phyloP scores from a whole-genome alignment of 345 rosid genomes.

The Gossypium thurberi region DNA sequence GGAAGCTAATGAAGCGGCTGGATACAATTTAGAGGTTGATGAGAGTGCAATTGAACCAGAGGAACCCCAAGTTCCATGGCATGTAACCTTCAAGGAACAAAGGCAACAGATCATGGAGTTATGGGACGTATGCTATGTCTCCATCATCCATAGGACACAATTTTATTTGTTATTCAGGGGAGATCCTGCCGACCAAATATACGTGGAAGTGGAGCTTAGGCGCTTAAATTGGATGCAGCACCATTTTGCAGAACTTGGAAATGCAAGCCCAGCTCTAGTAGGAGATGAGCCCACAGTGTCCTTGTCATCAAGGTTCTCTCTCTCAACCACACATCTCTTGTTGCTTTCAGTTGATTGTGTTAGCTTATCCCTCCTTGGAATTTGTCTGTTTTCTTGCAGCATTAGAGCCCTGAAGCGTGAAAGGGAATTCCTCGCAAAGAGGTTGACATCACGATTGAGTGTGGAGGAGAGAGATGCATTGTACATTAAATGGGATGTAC shows the following conservation, averaged over 20 bases:
- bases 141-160: conserved; percentile 91
- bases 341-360: neutral
- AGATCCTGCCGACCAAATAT: conserved; percentile 92
- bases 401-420: conserved; percentile 75
- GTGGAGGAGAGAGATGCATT: conserved; percentile 76
- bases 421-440: conserved; percentile 87
- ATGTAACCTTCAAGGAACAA: conserved; percentile 68
- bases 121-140: conserved; percentile 56
- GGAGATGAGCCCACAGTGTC: conserved; percentile 72
- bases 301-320: conserved; percentile 55
- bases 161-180: conserved; percentile 91
- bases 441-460: conserved; percentile 63
- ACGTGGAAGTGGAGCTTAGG: conserved; percentile 97
- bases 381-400: conserved; percentile 30
- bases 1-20: conserved; percentile 95
- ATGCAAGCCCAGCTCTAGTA: conserved; percentile 70
- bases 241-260: conserved; percentile 83
- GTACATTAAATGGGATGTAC: conserved; percentile 83
- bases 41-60: conserved; percentile 40
- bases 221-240: conserved; percentile 94
- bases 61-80: conserved; percentile 76
- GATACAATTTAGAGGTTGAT: conserved; percentile 55
- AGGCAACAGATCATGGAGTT: conserved; percentile 46
- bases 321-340: neutral
- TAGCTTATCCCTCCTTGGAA: neutral